Evolutionary conservation across 192 early-diverging fungal species (phyloP).

Genomic region (Dissophora globulifera): DNA sequence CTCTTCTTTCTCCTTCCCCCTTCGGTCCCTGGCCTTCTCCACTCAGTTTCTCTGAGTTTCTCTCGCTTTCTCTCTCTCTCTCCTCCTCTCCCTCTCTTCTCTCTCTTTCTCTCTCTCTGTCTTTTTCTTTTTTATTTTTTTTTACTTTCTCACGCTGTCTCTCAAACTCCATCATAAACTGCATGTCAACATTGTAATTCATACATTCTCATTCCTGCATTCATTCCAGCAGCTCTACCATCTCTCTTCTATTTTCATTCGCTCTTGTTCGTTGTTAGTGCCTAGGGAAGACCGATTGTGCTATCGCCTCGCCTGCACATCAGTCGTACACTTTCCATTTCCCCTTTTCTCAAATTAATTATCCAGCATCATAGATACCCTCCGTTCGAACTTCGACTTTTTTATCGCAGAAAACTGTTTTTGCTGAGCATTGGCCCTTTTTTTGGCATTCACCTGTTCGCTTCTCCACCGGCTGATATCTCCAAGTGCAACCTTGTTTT

Average conservation of each 20-base stretch:
- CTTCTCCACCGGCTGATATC: background rate
- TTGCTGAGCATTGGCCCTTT: background rate
- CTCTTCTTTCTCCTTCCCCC: background rate
- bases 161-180: background rate
- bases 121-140: background rate
- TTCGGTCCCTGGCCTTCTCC: background rate
- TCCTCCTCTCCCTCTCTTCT: slow-evolving; percentile 1
- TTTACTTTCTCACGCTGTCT: background rate
- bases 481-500: slow-evolving; percentile 17
- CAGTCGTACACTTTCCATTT: no score
- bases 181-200: no score
- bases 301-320: no score
- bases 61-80: background rate
- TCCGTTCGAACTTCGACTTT: no score
- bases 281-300: no score
- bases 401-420: no score
- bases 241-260: no score
- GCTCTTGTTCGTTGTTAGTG: no score
- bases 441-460: background rate
- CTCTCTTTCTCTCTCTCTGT: background rate
- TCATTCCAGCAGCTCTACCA: no score
- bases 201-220: no score
- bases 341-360: no score
- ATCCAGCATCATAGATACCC: no score
- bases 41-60: background rate